A percentile compares a stretch with the other conserved stretches of the same genome.
Evolutionary conservation across 306 rosid species (phyloP).

Genomic region (Acacia crassicarpa): DNA sequence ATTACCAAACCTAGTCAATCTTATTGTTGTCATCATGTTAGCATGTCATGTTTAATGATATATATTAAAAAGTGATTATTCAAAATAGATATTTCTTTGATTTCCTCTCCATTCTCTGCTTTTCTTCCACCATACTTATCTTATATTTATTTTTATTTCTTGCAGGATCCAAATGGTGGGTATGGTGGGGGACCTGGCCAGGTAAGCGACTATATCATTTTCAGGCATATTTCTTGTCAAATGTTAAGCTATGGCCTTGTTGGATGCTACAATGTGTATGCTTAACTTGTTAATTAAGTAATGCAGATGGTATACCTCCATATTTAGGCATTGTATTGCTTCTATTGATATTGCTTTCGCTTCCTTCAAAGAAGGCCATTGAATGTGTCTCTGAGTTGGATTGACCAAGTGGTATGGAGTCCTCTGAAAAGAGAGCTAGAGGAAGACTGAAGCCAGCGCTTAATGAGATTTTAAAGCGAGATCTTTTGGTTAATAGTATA

Average conservation of each 20-base stretch:
- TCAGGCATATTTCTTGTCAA: slow-evolving; percentile 17
- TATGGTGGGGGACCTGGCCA: slow-evolving; percentile 98
- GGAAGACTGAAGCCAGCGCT: too few species aligned
- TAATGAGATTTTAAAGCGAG: too few species aligned
- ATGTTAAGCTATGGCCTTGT: slow-evolving; percentile 22
- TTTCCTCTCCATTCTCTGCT: slow-evolving; percentile 2
- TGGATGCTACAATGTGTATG: background rate
- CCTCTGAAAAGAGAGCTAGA: too few species aligned
- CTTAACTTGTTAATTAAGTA: background rate
- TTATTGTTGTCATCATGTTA: background rate
- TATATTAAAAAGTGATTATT: background rate
- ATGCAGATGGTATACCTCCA: background rate
- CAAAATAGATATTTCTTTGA: slow-evolving; percentile 13
- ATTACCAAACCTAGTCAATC: background rate
- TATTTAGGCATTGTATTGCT: background rate
- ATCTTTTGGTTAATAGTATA: too few species aligned
- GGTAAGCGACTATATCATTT: slow-evolving; percentile 53
- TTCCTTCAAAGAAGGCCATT: too few species aligned
- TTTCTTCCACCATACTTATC: background rate
- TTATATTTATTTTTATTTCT: slow-evolving; percentile 26
- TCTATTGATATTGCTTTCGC: background rate
- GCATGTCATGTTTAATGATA: background rate
- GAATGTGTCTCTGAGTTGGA: too few species aligned
- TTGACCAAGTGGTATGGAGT: too few species aligned
- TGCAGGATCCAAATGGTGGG: slow-evolving; percentile 86